Evolutionary conservation across 345 rosid genomes (phyloP), one percentile per base, ranked within the genome.

Genomic region (Bruguiera sexangula): DNA sequence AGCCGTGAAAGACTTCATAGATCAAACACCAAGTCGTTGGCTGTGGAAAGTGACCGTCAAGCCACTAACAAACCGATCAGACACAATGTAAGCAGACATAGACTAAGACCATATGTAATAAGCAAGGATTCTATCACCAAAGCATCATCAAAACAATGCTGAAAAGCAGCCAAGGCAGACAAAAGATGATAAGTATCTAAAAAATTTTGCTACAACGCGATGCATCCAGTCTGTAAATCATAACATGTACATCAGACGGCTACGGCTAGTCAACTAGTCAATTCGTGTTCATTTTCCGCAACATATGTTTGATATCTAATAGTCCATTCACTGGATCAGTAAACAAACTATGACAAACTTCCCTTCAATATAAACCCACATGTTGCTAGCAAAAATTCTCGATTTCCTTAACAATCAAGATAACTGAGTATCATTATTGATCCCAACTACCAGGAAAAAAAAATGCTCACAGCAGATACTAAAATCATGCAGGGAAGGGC

Each of bases 371-470:
- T 22, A 16, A 56, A 56, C 18, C 60, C 30, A 11, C 60, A 9
- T 10, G 7, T 56, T 6, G 16, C 18, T 3, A 24, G 30, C 2
- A 56, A 8, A 4, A 30, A 36, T 66, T 60, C 62, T 67, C 13
- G 51, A 67, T 67, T 55, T 32, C 5, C 69, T 39, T 11, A 20
- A 34, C 53, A 8, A 9, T 73, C 31, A 30, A 24, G 54, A 66
- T 31, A 26, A 63, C n/a, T 27, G 26, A 26, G 66, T n/a, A 34
- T 48, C 3, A 58, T 57, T 19, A 30, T 7, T 34, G 51, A 48
- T 50, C 26, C 65, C 27, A 62, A 26, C 22, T 26, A 19, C 60
- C 21, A 65, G 31, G 20, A 66, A 73, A 48, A 10, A 48, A 57
- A 57, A 32, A 24, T 36, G 50, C 69, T 63, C 61, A 24, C 13